These are phyloP conservation scores for Lenzites betulinus DNA, from an alignment of 768 basidiomycete species.

Conservation along the genomic window DNA sequence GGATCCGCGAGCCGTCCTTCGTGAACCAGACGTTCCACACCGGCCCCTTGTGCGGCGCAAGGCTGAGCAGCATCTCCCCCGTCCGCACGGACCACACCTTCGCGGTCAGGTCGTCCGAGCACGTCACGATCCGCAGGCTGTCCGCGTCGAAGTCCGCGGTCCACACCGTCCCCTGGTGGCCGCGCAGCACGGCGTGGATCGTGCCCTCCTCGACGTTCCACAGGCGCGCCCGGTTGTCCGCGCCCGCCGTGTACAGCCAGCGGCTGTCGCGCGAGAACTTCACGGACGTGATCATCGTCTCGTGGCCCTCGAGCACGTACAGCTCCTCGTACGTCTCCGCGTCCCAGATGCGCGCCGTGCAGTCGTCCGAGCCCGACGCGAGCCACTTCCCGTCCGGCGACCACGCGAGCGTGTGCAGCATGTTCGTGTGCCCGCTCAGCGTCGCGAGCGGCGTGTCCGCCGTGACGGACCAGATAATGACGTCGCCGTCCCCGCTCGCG, in stretches of 20 bases:
- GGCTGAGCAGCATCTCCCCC: conserved; percentile 7
- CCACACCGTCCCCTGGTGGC: conserved; percentile 27
- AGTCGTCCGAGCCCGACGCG: conserved; percentile 47
- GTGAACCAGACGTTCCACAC: conserved; percentile 18
- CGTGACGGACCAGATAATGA: conserved; percentile 4
- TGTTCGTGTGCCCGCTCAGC: conserved; percentile 10
- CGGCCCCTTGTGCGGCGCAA: neutral
- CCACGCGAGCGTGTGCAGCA: conserved; percentile 3
- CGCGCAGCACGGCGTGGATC: conserved; percentile 4
- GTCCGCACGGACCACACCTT: conserved; percentile 20
- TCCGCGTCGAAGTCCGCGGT: conserved; percentile 31
- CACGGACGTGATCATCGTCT: conserved; percentile 7
- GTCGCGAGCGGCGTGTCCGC: conserved; percentile 1
- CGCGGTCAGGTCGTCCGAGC: conserved; percentile 14
- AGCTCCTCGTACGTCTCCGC: conserved; percentile 6
- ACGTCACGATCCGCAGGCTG: conserved; percentile 11
- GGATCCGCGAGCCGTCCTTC: conserved; percentile 10
- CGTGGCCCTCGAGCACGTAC: conserved; percentile 8
- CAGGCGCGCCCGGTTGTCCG: conserved; percentile 13
- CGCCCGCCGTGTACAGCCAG: conserved; percentile 7
- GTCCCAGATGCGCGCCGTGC: conserved; percentile 34
- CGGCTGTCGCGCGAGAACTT: conserved; percentile 17
- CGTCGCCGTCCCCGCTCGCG: conserved; percentile 17
- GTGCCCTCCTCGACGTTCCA: conserved; percentile 45
- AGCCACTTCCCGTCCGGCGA: conserved; percentile 31